phyloP scores from a whole-genome alignment of 1,284 basidiomycete genomes.

The Salmacisia buchloeana region DNA sequence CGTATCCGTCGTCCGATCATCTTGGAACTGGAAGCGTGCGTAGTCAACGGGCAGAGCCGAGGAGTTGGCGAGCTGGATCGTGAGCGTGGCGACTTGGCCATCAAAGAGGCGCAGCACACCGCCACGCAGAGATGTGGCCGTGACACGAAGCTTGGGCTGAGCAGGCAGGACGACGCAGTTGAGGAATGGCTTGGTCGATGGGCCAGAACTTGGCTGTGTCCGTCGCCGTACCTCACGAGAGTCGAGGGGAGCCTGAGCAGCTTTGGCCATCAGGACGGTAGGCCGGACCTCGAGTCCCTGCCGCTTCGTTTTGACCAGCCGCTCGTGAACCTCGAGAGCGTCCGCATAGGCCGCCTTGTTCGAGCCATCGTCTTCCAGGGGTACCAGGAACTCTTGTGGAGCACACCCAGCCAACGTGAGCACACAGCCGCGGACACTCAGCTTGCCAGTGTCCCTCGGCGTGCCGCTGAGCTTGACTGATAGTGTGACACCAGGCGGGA shows the following conservation, averaged over 20 bases:
- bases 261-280: background rate
- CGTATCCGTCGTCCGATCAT: slow-evolving; percentile 73
- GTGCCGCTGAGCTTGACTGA: slow-evolving; percentile 67
- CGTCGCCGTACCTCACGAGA: background rate
- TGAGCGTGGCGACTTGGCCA: slow-evolving; percentile 79
- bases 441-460: slow-evolving; percentile 63
- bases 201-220: background rate
- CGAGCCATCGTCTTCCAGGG: slow-evolving; percentile 67
- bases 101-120: slow-evolving; percentile 51
- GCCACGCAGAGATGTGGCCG: background rate
- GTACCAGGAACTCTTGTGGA: slow-evolving; percentile 68
- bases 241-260: slow-evolving; percentile 4
- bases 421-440: slow-evolving; percentile 70
- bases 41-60: slow-evolving; percentile 77
- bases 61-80: slow-evolving; percentile 75
- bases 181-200: slow-evolving; percentile 48
- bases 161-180: slow-evolving; percentile 74
- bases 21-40: slow-evolving; percentile 75
- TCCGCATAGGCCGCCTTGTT: slow-evolving; percentile 62
- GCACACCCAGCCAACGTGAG: slow-evolving; percentile 71
- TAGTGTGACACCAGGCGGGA: slow-evolving; percentile 71
- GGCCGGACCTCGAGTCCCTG: background rate
- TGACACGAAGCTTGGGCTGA: background rate
- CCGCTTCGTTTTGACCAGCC: slow-evolving; percentile 10
- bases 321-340: slow-evolving; percentile 57